Evolutionary conservation across 495 filamentous ascomycete genomes (phyloP), one percentile per base, ranked within the genome.

Genomic region (Hypomontagnella submonticulosa): DNA sequence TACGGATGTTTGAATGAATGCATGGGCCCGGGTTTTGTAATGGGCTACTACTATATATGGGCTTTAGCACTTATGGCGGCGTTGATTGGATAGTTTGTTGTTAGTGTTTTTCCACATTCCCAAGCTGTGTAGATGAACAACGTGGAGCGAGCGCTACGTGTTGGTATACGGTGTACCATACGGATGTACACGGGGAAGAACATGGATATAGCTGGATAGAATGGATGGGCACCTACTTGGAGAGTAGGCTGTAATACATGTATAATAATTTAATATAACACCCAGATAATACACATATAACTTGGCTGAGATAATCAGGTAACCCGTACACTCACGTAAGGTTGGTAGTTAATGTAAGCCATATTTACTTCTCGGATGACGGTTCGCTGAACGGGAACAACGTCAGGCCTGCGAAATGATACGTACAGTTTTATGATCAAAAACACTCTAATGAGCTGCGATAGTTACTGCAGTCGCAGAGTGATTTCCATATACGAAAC

Each of bases 21-120:
- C 56, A 61, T 68, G 44, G 47, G 52, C 27, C 47, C 8, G 36
- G 44, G 16, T 59, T 70, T 61, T 55, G 40, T 63, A 37, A 44
- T 33, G 50, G 48, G 40, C 51, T 55, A 33, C 15, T 43, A 18
- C 32, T 47, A 62, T 54, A 63, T 57, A 63, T 44, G 51, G 61
- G 38, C 54, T 61, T 37, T 42, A 56, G 59, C 51, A 64, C 66
- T 55, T 61, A 32, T 33, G 50, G 53, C 42, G 70, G 70, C 70
- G 70, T 72, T 72, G 56, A 23, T 37, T 50, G 60, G 69, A 27
- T 57, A 47, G 40, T 44, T 46, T 61, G 58, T 18, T 48, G 47
- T 58, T 42, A 19, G 37, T 16, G 33, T 37, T 37, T 9, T 16
- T 6, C 36, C 16, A 23, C 13, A 30, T 57, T 52, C 32, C 19